Evolutionary conservation across 345 rosid species (phyloP).

Genomic region (Eucalyptus virginea): DNA sequence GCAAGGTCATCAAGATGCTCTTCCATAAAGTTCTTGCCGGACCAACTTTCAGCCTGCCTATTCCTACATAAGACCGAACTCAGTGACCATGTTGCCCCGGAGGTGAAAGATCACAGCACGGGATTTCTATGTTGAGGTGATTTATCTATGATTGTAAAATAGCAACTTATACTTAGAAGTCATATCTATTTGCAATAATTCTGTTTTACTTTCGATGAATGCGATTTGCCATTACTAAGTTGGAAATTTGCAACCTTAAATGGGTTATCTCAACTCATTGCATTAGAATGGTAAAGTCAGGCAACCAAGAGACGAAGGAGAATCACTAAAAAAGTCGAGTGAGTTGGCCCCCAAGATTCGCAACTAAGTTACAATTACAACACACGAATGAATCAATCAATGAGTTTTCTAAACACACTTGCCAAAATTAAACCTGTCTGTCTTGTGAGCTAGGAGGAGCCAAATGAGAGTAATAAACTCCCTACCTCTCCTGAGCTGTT

Average conservation of each 20-base stretch:
- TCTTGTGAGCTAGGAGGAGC: slow-evolving; percentile 1
- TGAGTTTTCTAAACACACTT: not conserved
- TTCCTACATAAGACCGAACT: not conserved
- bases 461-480: not conserved
- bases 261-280: not conserved
- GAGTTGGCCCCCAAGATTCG: not conserved
- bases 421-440: not conserved
- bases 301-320: not conserved
- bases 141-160: not conserved
- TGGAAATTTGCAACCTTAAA: not conserved
- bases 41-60: not conserved
- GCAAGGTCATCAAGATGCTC: not conserved
- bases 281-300: not conserved
- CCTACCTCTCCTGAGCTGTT: not conserved
- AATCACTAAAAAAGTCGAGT: not conserved
- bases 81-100: not conserved
- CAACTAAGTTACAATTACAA: not conserved
- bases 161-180: not conserved
- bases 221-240: not conserved
- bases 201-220: not conserved
- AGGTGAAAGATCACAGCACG: not conserved
- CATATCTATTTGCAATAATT: not conserved
- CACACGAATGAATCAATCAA: not conserved
- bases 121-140: not conserved
- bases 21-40: not conserved